A percentile compares a stretch with the other conserved stretches of the same genome.
phyloP scores from a whole-genome alignment of 768 basidiomycete genomes.

The Mycena vitilis region DNA sequence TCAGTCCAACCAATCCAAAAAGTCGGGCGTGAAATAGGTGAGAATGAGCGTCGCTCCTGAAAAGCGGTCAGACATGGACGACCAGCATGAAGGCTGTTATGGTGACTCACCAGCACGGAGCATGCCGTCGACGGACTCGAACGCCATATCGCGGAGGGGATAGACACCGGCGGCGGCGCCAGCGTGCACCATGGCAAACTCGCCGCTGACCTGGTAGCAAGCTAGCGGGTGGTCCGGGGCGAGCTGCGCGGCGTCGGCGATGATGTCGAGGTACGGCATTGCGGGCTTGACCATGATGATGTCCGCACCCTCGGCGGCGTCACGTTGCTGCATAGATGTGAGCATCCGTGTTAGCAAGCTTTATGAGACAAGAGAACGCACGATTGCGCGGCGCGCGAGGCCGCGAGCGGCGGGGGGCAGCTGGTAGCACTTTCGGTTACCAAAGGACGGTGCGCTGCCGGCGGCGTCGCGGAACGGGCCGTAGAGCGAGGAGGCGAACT shows the following conservation, averaged over 20 bases:
- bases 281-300: slow-evolving; percentile 99
- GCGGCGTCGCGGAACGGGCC: slow-evolving; percentile 99
- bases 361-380: slow-evolving; percentile 53
- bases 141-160: slow-evolving; percentile 91
- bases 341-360: slow-evolving; percentile 6
- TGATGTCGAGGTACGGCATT: slow-evolving; percentile 96
- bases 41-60: slow-evolving; percentile 90
- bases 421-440: slow-evolving; percentile 98
- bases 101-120: slow-evolving; percentile 81
- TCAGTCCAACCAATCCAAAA: slow-evolving; percentile 84
- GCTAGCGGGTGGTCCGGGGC: slow-evolving; percentile 93
- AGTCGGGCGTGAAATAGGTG: slow-evolving; percentile 96
- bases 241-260: slow-evolving; percentile 86
- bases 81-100: neutral
- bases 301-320: slow-evolving; percentile 92
- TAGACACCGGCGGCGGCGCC: slow-evolving; percentile 96
- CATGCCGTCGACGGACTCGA: slow-evolving; percentile 93
- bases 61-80: neutral
- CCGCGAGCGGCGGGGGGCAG: slow-evolving; percentile 90
- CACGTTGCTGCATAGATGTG: slow-evolving; percentile 72
- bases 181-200: slow-evolving; percentile 97
- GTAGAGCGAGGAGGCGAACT: slow-evolving; percentile 95
- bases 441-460: slow-evolving; percentile 94
- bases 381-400: slow-evolving; percentile 92
- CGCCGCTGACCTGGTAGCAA: slow-evolving; percentile 97